phyloP scores from a whole-genome alignment of 805 yeast species.

The Teunomyces panamensis region DNA sequence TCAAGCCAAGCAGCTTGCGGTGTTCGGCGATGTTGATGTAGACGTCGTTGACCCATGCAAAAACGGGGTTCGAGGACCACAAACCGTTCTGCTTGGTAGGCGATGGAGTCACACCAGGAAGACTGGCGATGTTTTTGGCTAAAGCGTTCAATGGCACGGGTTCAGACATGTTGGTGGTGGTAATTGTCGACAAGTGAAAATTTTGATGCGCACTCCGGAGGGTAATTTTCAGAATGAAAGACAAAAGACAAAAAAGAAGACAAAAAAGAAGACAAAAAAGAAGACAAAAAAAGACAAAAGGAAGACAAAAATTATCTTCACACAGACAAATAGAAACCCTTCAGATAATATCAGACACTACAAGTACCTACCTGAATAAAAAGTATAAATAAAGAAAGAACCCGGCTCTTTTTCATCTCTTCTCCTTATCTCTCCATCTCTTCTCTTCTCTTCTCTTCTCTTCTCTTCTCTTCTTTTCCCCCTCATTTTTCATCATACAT shows the following conservation, averaged over 20 bases:
- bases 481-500: not conserved
- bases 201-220: not conserved
- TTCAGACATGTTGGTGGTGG: constrained; percentile 16
- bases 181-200: constrained; percentile 6
- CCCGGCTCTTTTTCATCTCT: too few relatives aligned
- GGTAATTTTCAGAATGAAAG: too few relatives aligned
- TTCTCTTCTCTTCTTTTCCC: not conserved
- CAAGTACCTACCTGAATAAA: too few relatives aligned
- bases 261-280: too few relatives aligned
- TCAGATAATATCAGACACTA: too few relatives aligned
- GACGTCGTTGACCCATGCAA: constrained; percentile 73
- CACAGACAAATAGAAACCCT: too few relatives aligned
- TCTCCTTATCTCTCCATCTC: too few relatives aligned
- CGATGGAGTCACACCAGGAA: constrained; percentile 55
- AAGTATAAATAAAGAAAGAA: too few relatives aligned
- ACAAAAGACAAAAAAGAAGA: too few relatives aligned
- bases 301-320: too few relatives aligned
- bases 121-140: constrained; percentile 54
- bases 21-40: constrained; percentile 71
- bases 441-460: not conserved
- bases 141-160: constrained; percentile 58
- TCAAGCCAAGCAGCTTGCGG: constrained; percentile 75
- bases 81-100: constrained; percentile 55
- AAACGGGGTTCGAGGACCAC: constrained; percentile 83
- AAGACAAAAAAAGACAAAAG: too few relatives aligned